Evolutionary conservation across 306 rosid species (phyloP), one percentile per base, ranked within the genome.

Genomic region (Gynostemma pentaphyllum): DNA sequence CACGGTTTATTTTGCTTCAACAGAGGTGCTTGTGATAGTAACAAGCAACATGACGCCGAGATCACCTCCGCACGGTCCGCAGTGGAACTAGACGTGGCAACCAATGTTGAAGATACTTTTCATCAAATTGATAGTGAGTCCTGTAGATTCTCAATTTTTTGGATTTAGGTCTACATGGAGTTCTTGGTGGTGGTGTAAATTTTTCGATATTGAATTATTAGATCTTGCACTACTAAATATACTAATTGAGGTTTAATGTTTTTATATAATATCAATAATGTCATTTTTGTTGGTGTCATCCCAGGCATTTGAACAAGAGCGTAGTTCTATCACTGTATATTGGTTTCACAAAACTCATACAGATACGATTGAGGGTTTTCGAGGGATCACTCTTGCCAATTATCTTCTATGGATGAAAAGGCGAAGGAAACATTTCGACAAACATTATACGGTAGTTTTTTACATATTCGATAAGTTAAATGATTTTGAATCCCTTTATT

Each of bases 11-110:
- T 41, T 68, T 45, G 5, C 28, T 54, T 30, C 3, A 67, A 40
- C 80, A 87, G 95, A 74, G 82, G 46, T 71, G 85, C 88, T 73
- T 76, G 68, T 46, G 85, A 85, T 26, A 68, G 73, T 44, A 81
- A 83, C 68, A 80, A 51, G 67, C 88, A 85, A 55, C 95, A 90
- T 75, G 87, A 83, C 23, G 36, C 22, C 3, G 97, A 90, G 78
- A 74, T 90, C 67, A 70, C 62, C 68, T 85, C 87, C 65, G 79
- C 74, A 36, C 90, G 90, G 55, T 62, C 60, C 36, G 74, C 79
- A 21, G 84, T 84, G 1, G 94, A 85, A 75, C 74, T 83, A 66
- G 94, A 85, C 37, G 95, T 85, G 51, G 80, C 83, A 26, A 71
- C 79, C 72, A 79, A 78, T 67, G 80, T 65, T 15, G 79, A 81